A percentile compares a stretch with the other conserved stretches of the same genome.
Evolutionary conservation across 768 basidiomycete genomes (phyloP).

Genomic region (Leccinum incarnatum): DNA sequence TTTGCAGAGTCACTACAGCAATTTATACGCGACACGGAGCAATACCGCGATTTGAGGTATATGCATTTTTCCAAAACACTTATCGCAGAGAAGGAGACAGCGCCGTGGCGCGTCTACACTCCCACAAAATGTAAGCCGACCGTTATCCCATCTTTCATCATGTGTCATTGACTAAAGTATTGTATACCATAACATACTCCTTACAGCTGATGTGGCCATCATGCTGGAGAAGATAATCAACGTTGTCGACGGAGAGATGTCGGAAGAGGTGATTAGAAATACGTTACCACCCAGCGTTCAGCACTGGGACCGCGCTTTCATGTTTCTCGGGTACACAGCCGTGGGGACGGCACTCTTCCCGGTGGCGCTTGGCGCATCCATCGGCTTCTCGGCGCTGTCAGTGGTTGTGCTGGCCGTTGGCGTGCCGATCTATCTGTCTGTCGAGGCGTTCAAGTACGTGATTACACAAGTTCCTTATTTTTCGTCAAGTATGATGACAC

Average conservation of each 20-base stretch:
- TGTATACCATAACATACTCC: neutral
- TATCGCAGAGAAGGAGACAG: neutral
- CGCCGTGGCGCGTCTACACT: neutral
- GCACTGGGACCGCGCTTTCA: constrained; percentile 12
- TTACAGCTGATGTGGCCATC: constrained; percentile 12
- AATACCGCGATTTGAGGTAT: neutral
- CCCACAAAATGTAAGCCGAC: neutral
- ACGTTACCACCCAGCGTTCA: constrained; percentile 13
- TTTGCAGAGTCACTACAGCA: neutral
- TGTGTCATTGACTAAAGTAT: neutral
- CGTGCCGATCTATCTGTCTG: neutral
- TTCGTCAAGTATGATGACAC: neutral
- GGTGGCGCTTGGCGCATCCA: constrained; percentile 17
- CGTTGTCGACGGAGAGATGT: constrained; percentile 13
- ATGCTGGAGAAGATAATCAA: constrained; percentile 19
- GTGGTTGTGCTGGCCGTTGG: neutral
- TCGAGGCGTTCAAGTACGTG: neutral
- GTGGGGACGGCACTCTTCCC: constrained; percentile 6
- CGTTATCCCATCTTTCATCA: neutral
- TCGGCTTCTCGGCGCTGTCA: neutral
- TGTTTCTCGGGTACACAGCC: neutral
- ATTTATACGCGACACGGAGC: neutral
- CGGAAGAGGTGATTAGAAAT: constrained; percentile 17
- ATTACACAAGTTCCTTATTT: neutral
- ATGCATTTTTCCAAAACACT: neutral